Evolutionary conservation across 2,329 filamentous ascomycete species (phyloP).

Genomic region (Colletotrichum cordylinicola): DNA sequence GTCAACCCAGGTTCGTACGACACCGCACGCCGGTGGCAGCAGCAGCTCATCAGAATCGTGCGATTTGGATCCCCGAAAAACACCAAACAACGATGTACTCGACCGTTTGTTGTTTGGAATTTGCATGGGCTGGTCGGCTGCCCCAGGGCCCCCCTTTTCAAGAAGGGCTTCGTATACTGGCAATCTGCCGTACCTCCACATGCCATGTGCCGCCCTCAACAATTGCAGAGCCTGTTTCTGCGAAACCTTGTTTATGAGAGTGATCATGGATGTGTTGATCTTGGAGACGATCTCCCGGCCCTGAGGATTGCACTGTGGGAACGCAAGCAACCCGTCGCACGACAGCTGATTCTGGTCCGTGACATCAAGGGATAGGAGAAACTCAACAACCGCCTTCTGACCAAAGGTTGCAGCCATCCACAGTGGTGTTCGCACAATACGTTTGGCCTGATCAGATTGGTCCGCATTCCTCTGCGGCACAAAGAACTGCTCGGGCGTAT

Average conservation of each 20-base stretch:
- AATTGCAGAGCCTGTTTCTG: neutral
- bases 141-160: neutral
- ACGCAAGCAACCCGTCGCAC: neutral
- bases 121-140: neutral
- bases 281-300: neutral
- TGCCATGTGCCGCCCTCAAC: neutral
- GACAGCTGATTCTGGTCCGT: neutral
- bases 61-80: neutral
- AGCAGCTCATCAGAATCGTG: neutral
- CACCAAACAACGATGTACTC: neutral
- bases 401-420: neutral
- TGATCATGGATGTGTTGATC: neutral
- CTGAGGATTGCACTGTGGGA: neutral
- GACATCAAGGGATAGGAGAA: neutral
- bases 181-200: neutral
- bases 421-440: fast-evolving
- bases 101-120: neutral
- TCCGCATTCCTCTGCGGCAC: neutral
- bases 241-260: neutral
- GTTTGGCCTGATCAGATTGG: neutral
- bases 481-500: neutral
- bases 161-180: neutral
- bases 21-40: neutral
- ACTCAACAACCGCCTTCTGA: neutral
- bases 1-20: neutral